Base-by-base conservation (phyloP, 495 filamentous ascomycete species). In the Chaetomidium leptoderma region DNA sequence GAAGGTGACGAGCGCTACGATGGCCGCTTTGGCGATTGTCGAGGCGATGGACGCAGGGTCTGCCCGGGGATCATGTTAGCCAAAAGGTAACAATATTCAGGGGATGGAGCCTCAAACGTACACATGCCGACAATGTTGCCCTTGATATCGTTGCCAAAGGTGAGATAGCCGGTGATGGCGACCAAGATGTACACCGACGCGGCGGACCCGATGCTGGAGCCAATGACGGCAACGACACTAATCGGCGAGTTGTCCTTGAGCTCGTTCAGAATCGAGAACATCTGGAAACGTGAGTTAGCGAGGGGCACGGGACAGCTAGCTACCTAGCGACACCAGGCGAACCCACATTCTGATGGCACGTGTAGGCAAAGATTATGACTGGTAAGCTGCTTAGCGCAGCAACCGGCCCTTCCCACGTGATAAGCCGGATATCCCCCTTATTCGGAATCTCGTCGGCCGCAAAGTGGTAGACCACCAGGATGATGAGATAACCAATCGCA, bases 201-300 rank as follows among this genome's bases (percentile, higher is more conserved):
- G 10, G 92, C 86, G 35, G 84, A 82, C 21, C 93, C 95, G 60
- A 92, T 93, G 60, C 90, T 95, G 17, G 87, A 79, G 58, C 82
- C 71, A 17, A 97, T 86, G 26, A 98, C 92, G 24, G 75, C 76
- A 2, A 91, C 89, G 6, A 92, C 88, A 54, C 88, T 88, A 61
- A 37, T 65, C 29, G 89, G 90, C 16, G 88, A 89, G 67, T 91
- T 91, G 70, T 95, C 86, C 51, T 77, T 73, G 63, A 97, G 92
- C 75, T 98, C 95, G 62, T 98, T 98, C 30, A 98, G 74, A 59
- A 98, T 92, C 0, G 95, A 96, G 67, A 98, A 98, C 93, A 98
- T 98, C 91, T 96, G 63, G 24, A 10, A 17, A 2, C n/a, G n/a
- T n/a, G n/a, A 9, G 46, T 64, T 58, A 67, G 62, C 53, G 40